Evolutionary conservation across 306 rosid species (phyloP).

Genomic region (Phaseolus lunatus): DNA sequence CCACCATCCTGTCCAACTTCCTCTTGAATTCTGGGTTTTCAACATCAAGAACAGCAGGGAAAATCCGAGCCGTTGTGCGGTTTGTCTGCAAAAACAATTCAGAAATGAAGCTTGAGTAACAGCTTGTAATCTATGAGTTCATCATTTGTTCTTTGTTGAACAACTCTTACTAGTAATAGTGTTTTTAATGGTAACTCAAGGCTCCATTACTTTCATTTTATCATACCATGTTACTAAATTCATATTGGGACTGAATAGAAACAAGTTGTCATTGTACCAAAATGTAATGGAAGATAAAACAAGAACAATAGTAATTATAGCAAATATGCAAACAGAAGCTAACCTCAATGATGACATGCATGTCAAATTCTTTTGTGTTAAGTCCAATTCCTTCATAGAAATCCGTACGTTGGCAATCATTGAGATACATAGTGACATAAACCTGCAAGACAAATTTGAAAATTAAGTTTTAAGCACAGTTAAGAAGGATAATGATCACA

Average conservation of each 20-base stretch:
- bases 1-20: constrained; percentile 91
- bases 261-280: not conserved
- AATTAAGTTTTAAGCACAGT: not conserved
- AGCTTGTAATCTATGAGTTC: constrained; percentile 4
- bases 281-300: not conserved
- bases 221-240: not conserved
- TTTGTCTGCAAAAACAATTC: constrained; percentile 70
- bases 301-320: not conserved
- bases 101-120: not conserved
- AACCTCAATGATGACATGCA: constrained; percentile 99
- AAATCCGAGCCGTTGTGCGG: constrained; percentile 95
- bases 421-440: constrained; percentile 96
- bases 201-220: constrained; percentile 9
- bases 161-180: not conserved
- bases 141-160: constrained; percentile 4
- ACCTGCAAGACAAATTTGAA: constrained; percentile 67
- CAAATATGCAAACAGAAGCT: constrained; percentile 36
- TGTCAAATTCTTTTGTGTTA: constrained; percentile 90
- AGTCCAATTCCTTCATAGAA: constrained; percentile 98
- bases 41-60: constrained; percentile 95
- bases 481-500: constrained; percentile 6
- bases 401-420: constrained; percentile 95
- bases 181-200: not conserved
- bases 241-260: not conserved
- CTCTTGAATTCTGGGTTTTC: constrained; percentile 98